Percentiles rank a stretch among this genome's conserved stretches.
phyloP scores from a whole-genome alignment of 2,329 filamentous ascomycete species.

The Didymellaceae sp. region DNA sequence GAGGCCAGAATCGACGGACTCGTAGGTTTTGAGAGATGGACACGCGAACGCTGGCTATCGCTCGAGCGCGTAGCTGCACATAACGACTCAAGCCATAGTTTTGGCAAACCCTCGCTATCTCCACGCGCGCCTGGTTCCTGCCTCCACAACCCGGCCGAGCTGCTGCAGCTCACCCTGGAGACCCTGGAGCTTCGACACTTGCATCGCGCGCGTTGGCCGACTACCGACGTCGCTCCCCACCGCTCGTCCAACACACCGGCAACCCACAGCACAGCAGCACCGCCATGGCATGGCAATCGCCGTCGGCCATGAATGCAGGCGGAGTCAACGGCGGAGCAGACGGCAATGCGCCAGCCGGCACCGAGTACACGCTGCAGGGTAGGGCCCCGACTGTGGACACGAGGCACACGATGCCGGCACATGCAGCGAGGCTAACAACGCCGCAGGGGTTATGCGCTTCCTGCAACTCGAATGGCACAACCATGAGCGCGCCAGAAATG shows the following conservation, averaged over 20 bases:
- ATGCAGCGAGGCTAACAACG: slow-evolving; percentile 24
- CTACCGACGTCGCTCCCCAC: slow-evolving; percentile 35
- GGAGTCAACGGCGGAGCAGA: slow-evolving; percentile 58
- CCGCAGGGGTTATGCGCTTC: slow-evolving; percentile 93
- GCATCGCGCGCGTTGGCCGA: slow-evolving; percentile 25
- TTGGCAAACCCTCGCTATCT: not conserved
- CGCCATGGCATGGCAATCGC: slow-evolving; percentile 74
- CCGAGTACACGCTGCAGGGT: slow-evolving; percentile 77
- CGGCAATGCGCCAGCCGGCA: slow-evolving; percentile 62
- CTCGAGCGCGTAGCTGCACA: not conserved
- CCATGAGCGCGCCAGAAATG: slow-evolving; percentile 95
- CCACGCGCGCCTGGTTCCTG: slow-evolving; percentile 10
- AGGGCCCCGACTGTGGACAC: slow-evolving; percentile 22
- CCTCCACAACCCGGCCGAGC: slow-evolving; percentile 28
- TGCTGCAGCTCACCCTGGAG: slow-evolving; percentile 25
- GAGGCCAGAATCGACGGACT: slow-evolving; percentile 4
- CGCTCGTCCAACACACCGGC: slow-evolving; percentile 32
- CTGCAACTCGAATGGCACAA: slow-evolving; percentile 99
- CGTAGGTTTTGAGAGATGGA: slow-evolving; percentile 6
- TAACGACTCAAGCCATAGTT: not conserved
- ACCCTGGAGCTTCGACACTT: slow-evolving; percentile 25
- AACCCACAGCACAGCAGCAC: slow-evolving; percentile 28
- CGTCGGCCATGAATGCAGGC: slow-evolving; percentile 67
- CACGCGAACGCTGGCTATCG: slow-evolving; percentile 5
- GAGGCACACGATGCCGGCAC: slow-evolving; percentile 9